phyloP scores from a whole-genome alignment of 192 early-diverging fungal genomes.

The Allomyces macrogynus region DNA sequence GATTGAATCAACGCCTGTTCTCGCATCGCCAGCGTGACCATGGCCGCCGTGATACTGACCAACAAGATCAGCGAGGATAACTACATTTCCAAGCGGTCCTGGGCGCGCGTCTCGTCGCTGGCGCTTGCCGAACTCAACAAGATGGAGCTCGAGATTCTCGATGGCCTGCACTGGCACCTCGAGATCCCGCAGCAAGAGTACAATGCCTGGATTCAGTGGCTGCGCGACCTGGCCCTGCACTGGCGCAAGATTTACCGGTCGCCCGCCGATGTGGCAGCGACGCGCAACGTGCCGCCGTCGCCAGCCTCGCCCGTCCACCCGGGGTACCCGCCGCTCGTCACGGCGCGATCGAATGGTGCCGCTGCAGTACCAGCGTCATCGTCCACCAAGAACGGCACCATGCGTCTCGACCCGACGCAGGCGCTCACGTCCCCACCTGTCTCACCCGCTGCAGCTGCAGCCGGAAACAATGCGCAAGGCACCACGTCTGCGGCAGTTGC shows the following conservation, averaged over 20 bases:
- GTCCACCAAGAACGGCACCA: neutral
- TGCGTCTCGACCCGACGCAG: neutral
- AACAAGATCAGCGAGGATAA: conserved; percentile 13
- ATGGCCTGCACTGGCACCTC: conserved; percentile 3
- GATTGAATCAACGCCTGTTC: no score
- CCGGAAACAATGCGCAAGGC: neutral
- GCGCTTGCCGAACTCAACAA: conserved; percentile 6
- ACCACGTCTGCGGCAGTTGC: neutral
- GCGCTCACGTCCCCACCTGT: neutral
- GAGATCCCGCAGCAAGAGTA: conserved; percentile 5
- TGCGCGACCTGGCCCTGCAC: neutral
- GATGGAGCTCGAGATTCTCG: conserved; percentile 11
- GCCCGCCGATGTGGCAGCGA: neutral
- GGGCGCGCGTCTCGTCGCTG: conserved; percentile 8
- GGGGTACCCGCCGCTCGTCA: neutral
- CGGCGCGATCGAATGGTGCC: neutral
- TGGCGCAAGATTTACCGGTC: neutral
- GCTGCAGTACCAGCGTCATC: neutral
- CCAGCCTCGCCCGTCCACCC: neutral
- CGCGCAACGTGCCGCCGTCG: neutral
- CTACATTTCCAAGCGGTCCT: conserved; percentile 11
- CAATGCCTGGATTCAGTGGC: conserved; percentile 6
- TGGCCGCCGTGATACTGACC: conserved; percentile 10
- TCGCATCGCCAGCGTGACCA: conserved; percentile 2
- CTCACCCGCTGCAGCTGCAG: neutral